Evolutionary conservation across 148 eudicot genomes (phyloP), one percentile per base, ranked within the genome.

Genomic region (Persicaria maculosa): DNA sequence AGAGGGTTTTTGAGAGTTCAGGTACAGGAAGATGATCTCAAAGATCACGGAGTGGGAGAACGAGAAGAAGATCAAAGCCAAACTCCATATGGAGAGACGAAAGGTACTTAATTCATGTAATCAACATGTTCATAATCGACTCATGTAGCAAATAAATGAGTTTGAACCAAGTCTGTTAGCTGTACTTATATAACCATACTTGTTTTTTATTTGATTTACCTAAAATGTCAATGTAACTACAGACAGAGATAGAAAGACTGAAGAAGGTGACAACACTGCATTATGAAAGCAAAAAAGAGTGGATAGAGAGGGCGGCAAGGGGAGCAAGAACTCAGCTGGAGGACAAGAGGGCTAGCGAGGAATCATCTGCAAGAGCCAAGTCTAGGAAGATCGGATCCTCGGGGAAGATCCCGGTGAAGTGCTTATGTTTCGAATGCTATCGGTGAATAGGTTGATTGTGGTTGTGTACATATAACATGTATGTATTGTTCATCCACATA

Each of bases 41-140:
- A 67, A 74, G 9, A 86, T 89, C 54, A 57, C 62, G 50, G 87
- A 85, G 53, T 93, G 98, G 98, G 98, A 93, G 80, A 85, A 83
- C 68, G 87, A 87, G 80, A 91, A 84, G 82, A 90, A 82, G 81
- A 70, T 71, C 79, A 88, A 72, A 47, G 89, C 88, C 57, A 80
- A 76, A 50, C 72, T 75, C 46, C 65, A 71, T 36, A 80, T 89
- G 89, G 93, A 89, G 78, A 83, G 53, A 74, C 81, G 85, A 83
- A 84, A 83, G 98, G 98, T 93, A 50, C 47, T 31, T 9, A 0
- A 45, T n/a, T 47, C 16, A 0, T 6, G 25, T 45, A 25, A 55
- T 52, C 9, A 6, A 9, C 15, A 20, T 15, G 31, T 10, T 15
- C n/a, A 61, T 20, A 12, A 31, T 75, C 0, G 14, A 58, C 47